Conservation (phyloP, 2,329 filamentous ascomycete genomes). For the Metarhizium robertsii region DNA sequence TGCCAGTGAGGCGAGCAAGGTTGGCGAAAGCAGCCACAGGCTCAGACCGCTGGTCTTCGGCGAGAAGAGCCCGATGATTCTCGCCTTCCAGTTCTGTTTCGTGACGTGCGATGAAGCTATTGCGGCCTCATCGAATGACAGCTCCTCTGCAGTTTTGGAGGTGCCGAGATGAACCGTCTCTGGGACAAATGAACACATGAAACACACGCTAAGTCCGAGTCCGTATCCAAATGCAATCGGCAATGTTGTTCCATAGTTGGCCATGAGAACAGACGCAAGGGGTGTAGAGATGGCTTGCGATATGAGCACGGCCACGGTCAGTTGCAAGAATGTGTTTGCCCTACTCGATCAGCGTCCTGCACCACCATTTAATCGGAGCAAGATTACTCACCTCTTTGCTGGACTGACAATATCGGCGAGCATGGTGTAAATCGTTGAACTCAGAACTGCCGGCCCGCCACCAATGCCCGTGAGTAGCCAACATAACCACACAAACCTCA, state of each 20-base stretch:
- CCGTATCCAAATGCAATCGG: constrained; percentile 1
- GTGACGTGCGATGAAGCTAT: not conserved
- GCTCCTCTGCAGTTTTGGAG: not conserved
- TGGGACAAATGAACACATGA: not conserved
- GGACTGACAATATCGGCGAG: not conserved
- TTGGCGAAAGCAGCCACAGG: not conserved
- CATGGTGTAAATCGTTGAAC: constrained; percentile 1
- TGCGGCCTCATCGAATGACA: not conserved
- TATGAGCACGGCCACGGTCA: not conserved
- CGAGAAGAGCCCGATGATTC: not conserved
- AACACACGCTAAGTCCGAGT: not conserved
- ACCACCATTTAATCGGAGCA: not conserved
- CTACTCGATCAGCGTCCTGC: not conserved
- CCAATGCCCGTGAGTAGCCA: constrained; percentile 1
- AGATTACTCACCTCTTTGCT: not conserved
- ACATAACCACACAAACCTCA: not conserved
- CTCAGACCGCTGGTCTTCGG: not conserved
- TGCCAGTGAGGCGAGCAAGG: not conserved
- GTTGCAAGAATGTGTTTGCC: not conserved
- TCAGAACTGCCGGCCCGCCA: not conserved
- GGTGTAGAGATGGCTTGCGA: not conserved
- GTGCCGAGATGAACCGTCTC: not conserved
- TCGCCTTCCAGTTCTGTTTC: not conserved
- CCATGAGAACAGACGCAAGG: constrained; percentile 1
- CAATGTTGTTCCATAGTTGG: not conserved